Evolutionary conservation across 129 eudicot species (phyloP).

Genomic region (Ambrosia artemisiifolia): DNA sequence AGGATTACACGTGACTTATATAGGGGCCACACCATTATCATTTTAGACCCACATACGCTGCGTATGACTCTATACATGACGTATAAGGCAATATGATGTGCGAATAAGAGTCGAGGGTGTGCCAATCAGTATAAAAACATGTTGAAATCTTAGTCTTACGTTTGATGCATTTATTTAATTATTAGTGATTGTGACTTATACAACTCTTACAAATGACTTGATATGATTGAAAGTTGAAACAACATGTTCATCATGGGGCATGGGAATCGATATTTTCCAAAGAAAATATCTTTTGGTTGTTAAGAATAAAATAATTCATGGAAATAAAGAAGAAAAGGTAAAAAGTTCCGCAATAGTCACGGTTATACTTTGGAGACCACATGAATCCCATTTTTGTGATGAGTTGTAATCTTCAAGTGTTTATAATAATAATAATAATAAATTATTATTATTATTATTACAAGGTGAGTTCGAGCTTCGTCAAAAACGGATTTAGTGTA

Average conservation of each 20-base stretch:
- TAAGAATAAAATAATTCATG: neutral
- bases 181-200: neutral
- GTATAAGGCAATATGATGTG: no score
- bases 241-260: neutral
- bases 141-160: no score
- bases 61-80: no score
- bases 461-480: no score
- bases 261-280: neutral
- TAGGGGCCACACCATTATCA: no score
- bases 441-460: no score
- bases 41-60: no score
- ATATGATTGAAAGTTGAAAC: slow-evolving; percentile 10
- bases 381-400: neutral
- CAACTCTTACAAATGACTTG: neutral
- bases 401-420: no score
- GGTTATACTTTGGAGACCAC: neutral
- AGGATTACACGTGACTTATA: no score
- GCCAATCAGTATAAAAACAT: neutral
- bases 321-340: neutral
- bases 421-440: no score
- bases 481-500: no score
- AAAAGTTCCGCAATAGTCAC: neutral
- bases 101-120: no score
- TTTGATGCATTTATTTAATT: neutral
- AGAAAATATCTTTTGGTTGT: slow-evolving; percentile 1